Evolutionary conservation across 1,139 yeast genomes (phyloP), one percentile per base, ranked within the genome.

Genomic region (Yamadazyma friedrichii): DNA sequence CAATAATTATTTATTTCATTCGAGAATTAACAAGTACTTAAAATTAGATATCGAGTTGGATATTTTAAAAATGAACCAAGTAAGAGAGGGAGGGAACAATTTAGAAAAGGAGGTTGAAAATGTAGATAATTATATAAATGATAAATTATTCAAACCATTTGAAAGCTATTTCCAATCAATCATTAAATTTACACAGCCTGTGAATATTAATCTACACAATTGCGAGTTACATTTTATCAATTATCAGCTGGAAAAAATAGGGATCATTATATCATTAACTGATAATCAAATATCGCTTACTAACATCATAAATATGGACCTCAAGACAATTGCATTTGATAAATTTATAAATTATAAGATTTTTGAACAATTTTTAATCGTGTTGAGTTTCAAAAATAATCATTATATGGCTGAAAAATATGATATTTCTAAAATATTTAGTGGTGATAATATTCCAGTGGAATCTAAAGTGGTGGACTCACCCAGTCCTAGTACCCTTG

Each of bases 21-120:
- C 68, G 15, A 52, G 45, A 9, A 42, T 65, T 9, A 50, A 58
- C 43, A 43, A 55, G 6, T 62, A 61, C 45, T 52, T 68, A 35
- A 45, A 49, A 2, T 38, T 62, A 5, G 63, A 58, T 27, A 35
- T 15, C 2, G 33, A 27, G 13, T 31, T 28, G 6, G 44, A 41
- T 13, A 25, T 38, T n/a, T 17, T 32, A n/a, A 15, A 25, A 3
- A 30, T 13, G 5, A 15, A 25, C 6, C 24, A 5, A 20, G 24
- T 20, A 20, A 20, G 5, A 20, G 8, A 20, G 5, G 24, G 8
- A 8, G 24, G 24, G 5, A 20, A 8, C 8, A 20, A 35, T 42
- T n/a, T 31, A 13, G n/a, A 15, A 11, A 15, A 16, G 2, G 31
- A 36, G 11, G 33, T 29, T 15, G 15, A 26, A 10, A 13, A 8